A percentile compares a stretch with the other conserved stretches of the same genome.
These are phyloP conservation scores for Berkeleyomyces rouxiae DNA, from an alignment of 2,329 filamentous ascomycete genomes.

Conservation along the genomic window DNA sequence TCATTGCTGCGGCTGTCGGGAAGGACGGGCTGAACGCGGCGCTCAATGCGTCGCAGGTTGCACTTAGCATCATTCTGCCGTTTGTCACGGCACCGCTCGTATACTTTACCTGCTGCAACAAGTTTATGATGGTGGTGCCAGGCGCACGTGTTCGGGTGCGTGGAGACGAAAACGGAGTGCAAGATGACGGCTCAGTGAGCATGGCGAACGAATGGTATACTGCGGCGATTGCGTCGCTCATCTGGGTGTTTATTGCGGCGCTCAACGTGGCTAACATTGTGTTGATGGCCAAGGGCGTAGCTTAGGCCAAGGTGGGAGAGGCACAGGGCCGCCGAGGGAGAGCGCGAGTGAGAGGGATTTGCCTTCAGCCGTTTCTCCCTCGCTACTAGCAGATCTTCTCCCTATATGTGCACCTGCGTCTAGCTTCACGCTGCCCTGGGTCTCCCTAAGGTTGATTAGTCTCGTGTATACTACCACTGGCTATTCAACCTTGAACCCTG, in stretches of 20 bases:
- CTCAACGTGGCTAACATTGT: constrained; percentile 64
- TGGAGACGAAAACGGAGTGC: constrained; percentile 15
- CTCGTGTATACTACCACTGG: neutral
- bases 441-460: neutral
- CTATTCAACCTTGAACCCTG: neutral
- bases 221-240: constrained; percentile 33
- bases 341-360: neutral
- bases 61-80: constrained; percentile 59
- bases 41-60: constrained; percentile 62
- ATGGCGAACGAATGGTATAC: constrained; percentile 62
- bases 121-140: constrained; percentile 58
- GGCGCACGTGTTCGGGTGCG: constrained; percentile 24
- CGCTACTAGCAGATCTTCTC: neutral
- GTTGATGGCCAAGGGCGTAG: constrained; percentile 31
- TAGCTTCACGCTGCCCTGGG: neutral
- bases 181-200: constrained; percentile 24
- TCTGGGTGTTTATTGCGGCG: constrained; percentile 59
- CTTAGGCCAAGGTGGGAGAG: neutral
- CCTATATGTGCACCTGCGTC: neutral
- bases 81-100: constrained; percentile 72
- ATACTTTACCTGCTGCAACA: constrained; percentile 65
- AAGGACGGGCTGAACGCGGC: constrained; percentile 52
- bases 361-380: neutral
- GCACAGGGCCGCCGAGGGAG: neutral
- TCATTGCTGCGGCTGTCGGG: constrained; percentile 67